phyloP scores from a whole-genome alignment of 2,329 filamentous ascomycete species.

The Ceratocystis colombiana region DNA sequence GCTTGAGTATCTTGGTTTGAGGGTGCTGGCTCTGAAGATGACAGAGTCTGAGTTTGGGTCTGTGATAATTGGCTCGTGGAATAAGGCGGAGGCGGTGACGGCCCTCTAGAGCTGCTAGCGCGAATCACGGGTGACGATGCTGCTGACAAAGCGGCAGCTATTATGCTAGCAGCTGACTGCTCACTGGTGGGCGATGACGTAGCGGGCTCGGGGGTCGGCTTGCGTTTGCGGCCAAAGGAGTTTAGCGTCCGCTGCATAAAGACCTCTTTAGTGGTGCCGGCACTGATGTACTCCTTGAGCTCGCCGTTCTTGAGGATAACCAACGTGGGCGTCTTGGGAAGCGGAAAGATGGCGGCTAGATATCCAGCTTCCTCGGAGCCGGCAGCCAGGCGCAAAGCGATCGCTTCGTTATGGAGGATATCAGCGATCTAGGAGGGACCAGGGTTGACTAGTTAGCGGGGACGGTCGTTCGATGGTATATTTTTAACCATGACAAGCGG shows the following conservation, averaged over 20 bases:
- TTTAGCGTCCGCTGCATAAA: conserved; percentile 44
- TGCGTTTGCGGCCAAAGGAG: conserved; percentile 30
- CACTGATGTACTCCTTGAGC: conserved; percentile 63
- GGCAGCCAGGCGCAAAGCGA: conserved; percentile 59
- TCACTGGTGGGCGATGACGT: conserved; percentile 20
- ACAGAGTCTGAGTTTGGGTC: conserved; percentile 24
- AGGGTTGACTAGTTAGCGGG: neutral
- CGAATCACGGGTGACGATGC: conserved; percentile 26
- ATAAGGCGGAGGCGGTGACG: conserved; percentile 26
- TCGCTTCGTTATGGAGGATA: conserved; percentile 50
- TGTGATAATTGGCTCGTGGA: conserved; percentile 20
- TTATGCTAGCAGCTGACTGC: conserved; percentile 24
- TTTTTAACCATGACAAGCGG: too few relatives aligned
- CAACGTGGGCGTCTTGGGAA: conserved; percentile 67
- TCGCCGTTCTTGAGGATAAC: conserved; percentile 72
- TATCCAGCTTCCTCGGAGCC: conserved; percentile 74
- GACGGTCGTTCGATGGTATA: too few relatives aligned
- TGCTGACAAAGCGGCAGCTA: conserved; percentile 26
- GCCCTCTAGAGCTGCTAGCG: conserved; percentile 24
- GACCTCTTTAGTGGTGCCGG: conserved; percentile 54
- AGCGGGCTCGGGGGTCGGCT: conserved; percentile 22
- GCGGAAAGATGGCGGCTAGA: conserved; percentile 69
- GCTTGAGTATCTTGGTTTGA: conserved; percentile 15
- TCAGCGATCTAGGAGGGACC: conserved; percentile 39
- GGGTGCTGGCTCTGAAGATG: conserved; percentile 25